Percentiles rank a stretch among this genome's conserved stretches.
Evolutionary conservation across 2,329 filamentous ascomycete species (phyloP).

Genomic region (Apiospora pterosperma): DNA sequence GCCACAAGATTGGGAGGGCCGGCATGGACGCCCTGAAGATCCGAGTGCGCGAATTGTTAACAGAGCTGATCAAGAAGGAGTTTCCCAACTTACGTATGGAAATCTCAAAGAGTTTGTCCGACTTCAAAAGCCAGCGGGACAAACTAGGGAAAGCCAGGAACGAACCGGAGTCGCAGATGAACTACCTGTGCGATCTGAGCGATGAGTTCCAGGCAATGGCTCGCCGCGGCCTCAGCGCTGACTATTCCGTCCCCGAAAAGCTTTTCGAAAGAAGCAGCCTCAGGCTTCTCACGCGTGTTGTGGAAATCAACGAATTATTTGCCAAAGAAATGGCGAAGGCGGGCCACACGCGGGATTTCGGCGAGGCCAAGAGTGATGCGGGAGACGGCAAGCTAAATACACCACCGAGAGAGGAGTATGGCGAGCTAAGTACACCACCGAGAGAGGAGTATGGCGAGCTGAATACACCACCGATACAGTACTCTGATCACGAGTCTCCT

Average conservation of each 20-base stretch:
- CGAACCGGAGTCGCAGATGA: slow-evolving; percentile 20
- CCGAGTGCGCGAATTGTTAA: slow-evolving; percentile 34
- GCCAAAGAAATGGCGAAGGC: slow-evolving; percentile 15
- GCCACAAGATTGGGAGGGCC: slow-evolving; percentile 10
- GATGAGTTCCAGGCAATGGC: slow-evolving; percentile 21
- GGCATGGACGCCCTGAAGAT: slow-evolving; percentile 33
- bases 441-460: neutral
- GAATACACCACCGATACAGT: neutral
- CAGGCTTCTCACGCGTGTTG: slow-evolving; percentile 25
- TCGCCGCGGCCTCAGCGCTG: slow-evolving; percentile 20
- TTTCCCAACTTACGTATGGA: slow-evolving; percentile 25
- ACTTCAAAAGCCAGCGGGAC: slow-evolving; percentile 8
- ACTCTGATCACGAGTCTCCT: too few relatives aligned
- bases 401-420: neutral
- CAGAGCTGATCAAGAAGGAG: slow-evolving; percentile 35
- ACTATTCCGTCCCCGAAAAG: slow-evolving; percentile 17
- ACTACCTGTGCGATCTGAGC: slow-evolving; percentile 25
- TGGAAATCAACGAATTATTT: slow-evolving; percentile 20
- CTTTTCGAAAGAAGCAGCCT: slow-evolving; percentile 19
- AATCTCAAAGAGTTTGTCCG: slow-evolving; percentile 13
- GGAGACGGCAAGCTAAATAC: neutral
- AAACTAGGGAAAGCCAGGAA: slow-evolving; percentile 22
- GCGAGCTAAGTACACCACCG: neutral
- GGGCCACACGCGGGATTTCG: slow-evolving; percentile 26
- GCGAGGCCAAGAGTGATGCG: neutral